Conservation (phyloP, 768 basidiomycete genomes). For the Mrakia hoshinonis region DNA sequence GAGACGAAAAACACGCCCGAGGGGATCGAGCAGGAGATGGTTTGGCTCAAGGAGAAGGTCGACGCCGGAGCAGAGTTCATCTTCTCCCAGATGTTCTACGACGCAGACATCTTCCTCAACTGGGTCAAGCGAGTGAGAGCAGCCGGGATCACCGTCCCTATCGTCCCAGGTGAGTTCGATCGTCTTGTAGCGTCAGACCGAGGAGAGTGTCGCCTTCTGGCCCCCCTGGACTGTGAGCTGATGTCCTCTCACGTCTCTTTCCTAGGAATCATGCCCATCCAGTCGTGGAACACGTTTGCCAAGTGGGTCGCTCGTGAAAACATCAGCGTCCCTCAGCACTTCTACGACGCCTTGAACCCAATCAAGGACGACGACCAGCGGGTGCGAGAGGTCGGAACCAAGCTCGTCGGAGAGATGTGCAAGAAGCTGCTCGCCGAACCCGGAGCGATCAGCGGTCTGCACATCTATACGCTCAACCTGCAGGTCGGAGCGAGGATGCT, state of each 20-base stretch:
- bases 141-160: slow-evolving; percentile 78
- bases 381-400: slow-evolving; percentile 85
- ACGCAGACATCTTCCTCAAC: slow-evolving; percentile 75
- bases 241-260: not conserved
- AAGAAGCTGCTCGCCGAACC: slow-evolving; percentile 63
- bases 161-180: slow-evolving; percentile 52
- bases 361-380: slow-evolving; percentile 87
- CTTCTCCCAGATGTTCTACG: slow-evolving; percentile 99
- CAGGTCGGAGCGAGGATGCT: slow-evolving; percentile 94
- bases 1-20: slow-evolving; percentile 47
- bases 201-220: too few species aligned
- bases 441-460: slow-evolving; percentile 72
- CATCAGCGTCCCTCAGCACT: slow-evolving; percentile 59
- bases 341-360: slow-evolving; percentile 70
- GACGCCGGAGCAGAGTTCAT: slow-evolving; percentile 86
- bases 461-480: slow-evolving; percentile 96
- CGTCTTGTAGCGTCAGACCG: not conserved
- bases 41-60: slow-evolving; percentile 79
- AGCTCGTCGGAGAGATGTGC: slow-evolving; percentile 90
- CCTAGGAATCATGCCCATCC: slow-evolving; percentile 79
- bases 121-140: slow-evolving; percentile 79
- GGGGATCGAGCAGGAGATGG: slow-evolving; percentile 61
- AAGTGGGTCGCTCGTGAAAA: slow-evolving; percentile 46
- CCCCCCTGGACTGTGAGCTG: too few species aligned
- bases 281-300: slow-evolving; percentile 93